Base-by-base conservation (phyloP, 805 yeast species). In the Teunomyces pallodes region DNA sequence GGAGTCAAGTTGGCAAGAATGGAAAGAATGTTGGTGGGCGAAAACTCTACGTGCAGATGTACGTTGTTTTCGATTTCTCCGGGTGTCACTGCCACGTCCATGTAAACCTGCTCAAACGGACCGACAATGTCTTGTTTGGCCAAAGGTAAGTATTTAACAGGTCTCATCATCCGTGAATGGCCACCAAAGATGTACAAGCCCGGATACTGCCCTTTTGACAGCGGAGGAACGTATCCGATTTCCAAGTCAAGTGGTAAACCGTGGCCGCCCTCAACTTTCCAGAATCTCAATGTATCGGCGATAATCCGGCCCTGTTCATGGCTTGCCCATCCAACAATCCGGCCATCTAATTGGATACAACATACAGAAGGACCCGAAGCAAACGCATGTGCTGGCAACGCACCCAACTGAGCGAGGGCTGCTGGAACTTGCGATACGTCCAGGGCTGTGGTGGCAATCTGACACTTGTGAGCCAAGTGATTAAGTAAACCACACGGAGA, bases 401-500 rank as follows among this genome's bases (percentile, higher is more conserved):
- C 92, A 65, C 97, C 97, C 47, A 91, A 74, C 42, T 80, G 72
- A 50, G 80, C 77, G 53, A 91, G 75, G 2, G 84, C 79, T 7
- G 71, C 67, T 26, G 96, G 87, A 36, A 94, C 83, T 26, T 73
- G 71, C 5, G 89, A 79, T 13, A 86, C 92, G 62, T 91, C 96
- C 4, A 86, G 72, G 20, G 83, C 83, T 38, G 69, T 66, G 7
- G 97, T 91, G 5, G 96, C 82, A 51, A 94, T 87, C 58, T 79
- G 77, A 79, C 99, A 94, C 69, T 89, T 90, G 72, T 94, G 97
- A 8, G 98, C 86, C 74, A 94, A 84, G 78, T 94, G 99, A 72
- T 94, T 94, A 62, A 94, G 76, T 66, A 94, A 77, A 75, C 99
- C 99, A 83, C 99, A 94, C 16, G 99, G 99, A 45, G 98, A 87